Percentiles rank a stretch among this genome's conserved stretches.
phyloP scores from a whole-genome alignment of 2,329 filamentous ascomycete species.

The Aspergillus hiratsukae region DNA sequence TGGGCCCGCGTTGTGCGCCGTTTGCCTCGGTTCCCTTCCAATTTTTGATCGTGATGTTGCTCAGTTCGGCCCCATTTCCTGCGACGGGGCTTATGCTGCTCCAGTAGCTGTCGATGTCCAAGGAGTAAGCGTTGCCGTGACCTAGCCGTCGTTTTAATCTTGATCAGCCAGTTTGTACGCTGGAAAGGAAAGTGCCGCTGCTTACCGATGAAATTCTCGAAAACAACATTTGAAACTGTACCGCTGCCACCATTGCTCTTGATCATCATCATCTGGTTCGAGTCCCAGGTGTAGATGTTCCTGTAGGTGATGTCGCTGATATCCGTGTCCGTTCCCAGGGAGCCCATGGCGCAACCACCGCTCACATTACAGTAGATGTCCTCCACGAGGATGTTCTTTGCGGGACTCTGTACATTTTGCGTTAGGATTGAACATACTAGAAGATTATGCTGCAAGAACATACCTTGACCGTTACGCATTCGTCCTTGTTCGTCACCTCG shows the following conservation, averaged over 20 bases:
- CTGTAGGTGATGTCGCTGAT: constrained; percentile 52
- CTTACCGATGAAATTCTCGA: constrained; percentile 51
- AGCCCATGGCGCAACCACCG: constrained; percentile 57
- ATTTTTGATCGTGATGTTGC: constrained; percentile 51
- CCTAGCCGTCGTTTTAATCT: constrained; percentile 27
- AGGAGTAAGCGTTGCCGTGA: constrained; percentile 55
- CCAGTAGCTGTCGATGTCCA: constrained; percentile 56
- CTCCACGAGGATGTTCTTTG: constrained; percentile 54
- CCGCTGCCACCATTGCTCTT: constrained; percentile 58
- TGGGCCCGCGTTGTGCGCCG: constrained; percentile 49
- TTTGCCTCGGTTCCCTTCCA: constrained; percentile 53
- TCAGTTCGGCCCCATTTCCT: constrained; percentile 51
- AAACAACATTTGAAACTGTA: constrained; percentile 47
- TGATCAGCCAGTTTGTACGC: not conserved
- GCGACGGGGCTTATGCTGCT: constrained; percentile 35
- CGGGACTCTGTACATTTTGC: constrained; percentile 35
- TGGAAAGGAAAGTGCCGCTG: not conserved
- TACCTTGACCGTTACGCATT: constrained; percentile 55
- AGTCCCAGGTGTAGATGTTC: constrained; percentile 56
- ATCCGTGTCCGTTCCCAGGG: constrained; percentile 46
- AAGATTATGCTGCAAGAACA: constrained; percentile 1
- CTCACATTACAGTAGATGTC: constrained; percentile 60
- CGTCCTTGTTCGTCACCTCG: constrained; percentile 60
- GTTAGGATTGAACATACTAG: too few relatives aligned
- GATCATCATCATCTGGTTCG: constrained; percentile 62